Evolutionary conservation across 495 filamentous ascomycete genomes (phyloP).

Genomic region (Aspergillus asperescens): DNA sequence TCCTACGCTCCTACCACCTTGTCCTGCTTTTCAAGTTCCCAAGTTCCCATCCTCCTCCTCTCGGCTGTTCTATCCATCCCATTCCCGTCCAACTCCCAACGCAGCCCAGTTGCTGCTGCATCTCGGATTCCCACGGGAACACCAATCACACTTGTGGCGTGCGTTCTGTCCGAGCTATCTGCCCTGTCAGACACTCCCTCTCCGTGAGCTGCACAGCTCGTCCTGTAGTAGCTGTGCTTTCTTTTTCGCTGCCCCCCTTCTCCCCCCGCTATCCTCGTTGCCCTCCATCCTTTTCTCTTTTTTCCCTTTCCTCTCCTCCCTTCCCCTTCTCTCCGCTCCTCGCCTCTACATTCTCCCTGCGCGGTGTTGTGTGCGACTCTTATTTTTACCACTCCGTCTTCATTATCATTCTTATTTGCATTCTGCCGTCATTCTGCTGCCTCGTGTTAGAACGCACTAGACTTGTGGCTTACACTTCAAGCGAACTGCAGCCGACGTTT

Average conservation of each 20-base stretch:
- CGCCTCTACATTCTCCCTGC: conserved; percentile 4
- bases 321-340: conserved; percentile 12
- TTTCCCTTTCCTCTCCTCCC: conserved; percentile 13
- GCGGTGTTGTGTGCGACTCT: conserved; percentile 3
- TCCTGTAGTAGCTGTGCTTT: conserved; percentile 14
- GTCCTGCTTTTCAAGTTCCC: neutral
- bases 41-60: neutral
- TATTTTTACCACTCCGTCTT: conserved; percentile 17
- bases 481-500: conserved; percentile 45
- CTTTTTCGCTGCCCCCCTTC: conserved; percentile 14
- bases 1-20: neutral
- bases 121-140: conserved; percentile 19
- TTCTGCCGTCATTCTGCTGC: conserved; percentile 13
- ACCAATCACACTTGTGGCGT: conserved; percentile 19
- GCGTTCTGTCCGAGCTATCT: conserved; percentile 16
- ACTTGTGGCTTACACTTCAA: conserved; percentile 21
- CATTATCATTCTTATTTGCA: conserved; percentile 19
- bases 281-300: conserved; percentile 16
- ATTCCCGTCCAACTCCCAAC: neutral
- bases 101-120: conserved; percentile 7
- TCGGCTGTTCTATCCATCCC: neutral
- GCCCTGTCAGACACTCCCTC: conserved; percentile 17
- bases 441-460: conserved; percentile 11
- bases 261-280: conserved; percentile 24
- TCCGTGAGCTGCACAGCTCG: conserved; percentile 12